phyloP scores from a whole-genome alignment of 1,284 basidiomycete genomes.

The Microbotryum intermedium region DNA sequence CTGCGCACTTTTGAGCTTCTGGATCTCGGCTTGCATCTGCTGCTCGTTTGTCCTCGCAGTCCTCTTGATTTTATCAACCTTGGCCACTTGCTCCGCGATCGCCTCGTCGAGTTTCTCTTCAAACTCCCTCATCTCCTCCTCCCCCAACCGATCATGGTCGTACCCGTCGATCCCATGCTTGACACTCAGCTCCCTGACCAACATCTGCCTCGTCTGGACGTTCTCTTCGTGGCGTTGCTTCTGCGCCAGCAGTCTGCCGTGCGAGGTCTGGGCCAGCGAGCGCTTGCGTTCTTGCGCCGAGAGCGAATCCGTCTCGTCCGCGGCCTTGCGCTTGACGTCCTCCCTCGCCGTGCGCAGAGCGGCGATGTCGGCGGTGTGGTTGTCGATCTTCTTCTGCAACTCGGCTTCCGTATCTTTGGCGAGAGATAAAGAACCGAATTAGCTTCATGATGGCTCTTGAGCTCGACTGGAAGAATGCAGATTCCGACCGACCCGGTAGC shows the following conservation, averaged over 20 bases:
- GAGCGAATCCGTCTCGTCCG: slow-evolving; percentile 57
- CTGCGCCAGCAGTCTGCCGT: slow-evolving; percentile 57
- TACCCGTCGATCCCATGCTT: slow-evolving; percentile 67
- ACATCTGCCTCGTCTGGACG: slow-evolving; percentile 61
- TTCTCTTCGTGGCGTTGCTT: slow-evolving; percentile 59
- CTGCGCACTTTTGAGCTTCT: slow-evolving; percentile 28
- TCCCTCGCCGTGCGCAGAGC: slow-evolving; percentile 48
- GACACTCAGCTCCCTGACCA: slow-evolving; percentile 61
- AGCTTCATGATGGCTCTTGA: not conserved
- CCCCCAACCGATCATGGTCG: slow-evolving; percentile 51
- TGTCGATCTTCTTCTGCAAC: slow-evolving; percentile 56
- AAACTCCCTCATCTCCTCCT: slow-evolving; percentile 62
- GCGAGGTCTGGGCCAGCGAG: slow-evolving; percentile 50
- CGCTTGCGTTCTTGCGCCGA: slow-evolving; percentile 49
- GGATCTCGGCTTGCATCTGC: slow-evolving; percentile 31
- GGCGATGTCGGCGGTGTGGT: slow-evolving; percentile 61
- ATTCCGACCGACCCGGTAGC: slow-evolving; percentile 52
- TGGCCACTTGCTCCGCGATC: slow-evolving; percentile 12
- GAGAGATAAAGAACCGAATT: too few species aligned
- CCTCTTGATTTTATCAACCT: slow-evolving; percentile 29
- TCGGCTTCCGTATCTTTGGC: slow-evolving; percentile 65
- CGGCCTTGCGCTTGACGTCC: slow-evolving; percentile 47
- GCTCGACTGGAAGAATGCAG: not conserved
- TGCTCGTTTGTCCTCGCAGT: slow-evolving; percentile 26
- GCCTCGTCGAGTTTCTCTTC: slow-evolving; percentile 52